Percentiles rank a stretch among this genome's conserved stretches.
phyloP scores from a whole-genome alignment of 2,329 filamentous ascomycete genomes.

The Alternaria brassicicola region DNA sequence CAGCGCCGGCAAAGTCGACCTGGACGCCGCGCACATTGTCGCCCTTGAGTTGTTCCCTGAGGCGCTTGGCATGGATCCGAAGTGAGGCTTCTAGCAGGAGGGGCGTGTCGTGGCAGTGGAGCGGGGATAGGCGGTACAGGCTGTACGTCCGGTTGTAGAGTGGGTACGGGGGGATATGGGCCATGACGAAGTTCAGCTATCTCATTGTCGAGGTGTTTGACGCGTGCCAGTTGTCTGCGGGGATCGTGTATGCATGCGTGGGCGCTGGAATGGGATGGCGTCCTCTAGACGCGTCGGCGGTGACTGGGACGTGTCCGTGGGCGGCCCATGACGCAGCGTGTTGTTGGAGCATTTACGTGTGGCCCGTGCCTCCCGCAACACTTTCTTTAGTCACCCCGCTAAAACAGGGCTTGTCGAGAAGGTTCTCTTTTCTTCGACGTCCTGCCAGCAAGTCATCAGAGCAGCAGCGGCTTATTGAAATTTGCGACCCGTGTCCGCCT shows the following conservation, averaged over 20 bases:
- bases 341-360: not conserved
- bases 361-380: slow-evolving; percentile 7
- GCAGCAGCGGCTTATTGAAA: slow-evolving; percentile 15
- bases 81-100: slow-evolving; percentile 49
- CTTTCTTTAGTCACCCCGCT: slow-evolving; percentile 21
- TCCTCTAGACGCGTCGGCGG: slow-evolving; percentile 7
- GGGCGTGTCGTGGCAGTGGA: slow-evolving; percentile 53
- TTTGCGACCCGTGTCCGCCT: slow-evolving; percentile 10
- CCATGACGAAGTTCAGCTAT: slow-evolving; percentile 30
- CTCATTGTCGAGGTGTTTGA: not conserved
- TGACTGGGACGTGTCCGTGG: not conserved
- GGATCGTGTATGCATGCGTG: not conserved
- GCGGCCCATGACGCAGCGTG: slow-evolving; percentile 22
- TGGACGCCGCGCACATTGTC: slow-evolving; percentile 56
- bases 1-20: slow-evolving; percentile 45
- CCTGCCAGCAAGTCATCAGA: slow-evolving; percentile 9
- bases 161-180: slow-evolving; percentile 49
- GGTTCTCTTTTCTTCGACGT: slow-evolving; percentile 21
- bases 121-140: slow-evolving; percentile 61
- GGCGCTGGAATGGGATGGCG: not conserved
- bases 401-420: slow-evolving; percentile 18
- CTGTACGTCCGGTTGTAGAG: slow-evolving; percentile 61
- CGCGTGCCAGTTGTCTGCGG: not conserved
- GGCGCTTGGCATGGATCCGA: slow-evolving; percentile 54
- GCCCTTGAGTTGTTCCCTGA: slow-evolving; percentile 58